Conservation (phyloP, 345 rosid species). For the Camelina sativa region DNA sequence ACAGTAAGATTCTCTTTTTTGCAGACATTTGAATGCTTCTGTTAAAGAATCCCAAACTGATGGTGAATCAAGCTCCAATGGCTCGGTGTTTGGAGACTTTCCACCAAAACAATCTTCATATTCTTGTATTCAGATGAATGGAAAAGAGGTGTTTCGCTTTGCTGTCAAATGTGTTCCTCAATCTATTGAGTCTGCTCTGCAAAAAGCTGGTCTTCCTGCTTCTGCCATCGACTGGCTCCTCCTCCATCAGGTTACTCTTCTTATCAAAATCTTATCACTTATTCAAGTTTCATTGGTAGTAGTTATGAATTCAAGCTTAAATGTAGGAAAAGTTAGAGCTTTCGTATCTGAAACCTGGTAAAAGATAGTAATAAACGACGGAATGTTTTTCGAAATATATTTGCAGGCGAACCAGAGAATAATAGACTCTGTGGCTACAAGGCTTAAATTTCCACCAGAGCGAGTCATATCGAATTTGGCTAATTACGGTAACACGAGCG, state of each 20-base stretch:
- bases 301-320: background rate
- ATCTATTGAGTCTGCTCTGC: slow-evolving; percentile 72
- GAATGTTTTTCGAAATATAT: background rate
- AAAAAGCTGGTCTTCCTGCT: slow-evolving; percentile 74
- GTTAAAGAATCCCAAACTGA: slow-evolving; percentile 51
- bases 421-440: slow-evolving; percentile 85
- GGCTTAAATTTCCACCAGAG: slow-evolving; percentile 78
- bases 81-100: slow-evolving; percentile 58
- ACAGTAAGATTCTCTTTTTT: slow-evolving; percentile 25
- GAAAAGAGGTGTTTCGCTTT: slow-evolving; percentile 93
- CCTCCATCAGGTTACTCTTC: slow-evolving; percentile 79
- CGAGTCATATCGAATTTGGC: slow-evolving; percentile 82
- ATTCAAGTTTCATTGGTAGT: background rate
- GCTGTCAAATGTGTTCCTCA: slow-evolving; percentile 86
- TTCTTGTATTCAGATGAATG: slow-evolving; percentile 84
- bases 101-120: slow-evolving; percentile 65
- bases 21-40: slow-evolving; percentile 75
- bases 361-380: background rate
- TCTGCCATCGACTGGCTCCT: slow-evolving; percentile 88
- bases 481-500: slow-evolving; percentile 89
- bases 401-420: slow-evolving; percentile 98
- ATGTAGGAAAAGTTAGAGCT: background rate
- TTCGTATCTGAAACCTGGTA: background rate
- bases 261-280: background rate
- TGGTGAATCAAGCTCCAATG: slow-evolving; percentile 61